phyloP scores from a whole-genome alignment of 768 basidiomycete species.

The Daedaleopsis sinensis region DNA sequence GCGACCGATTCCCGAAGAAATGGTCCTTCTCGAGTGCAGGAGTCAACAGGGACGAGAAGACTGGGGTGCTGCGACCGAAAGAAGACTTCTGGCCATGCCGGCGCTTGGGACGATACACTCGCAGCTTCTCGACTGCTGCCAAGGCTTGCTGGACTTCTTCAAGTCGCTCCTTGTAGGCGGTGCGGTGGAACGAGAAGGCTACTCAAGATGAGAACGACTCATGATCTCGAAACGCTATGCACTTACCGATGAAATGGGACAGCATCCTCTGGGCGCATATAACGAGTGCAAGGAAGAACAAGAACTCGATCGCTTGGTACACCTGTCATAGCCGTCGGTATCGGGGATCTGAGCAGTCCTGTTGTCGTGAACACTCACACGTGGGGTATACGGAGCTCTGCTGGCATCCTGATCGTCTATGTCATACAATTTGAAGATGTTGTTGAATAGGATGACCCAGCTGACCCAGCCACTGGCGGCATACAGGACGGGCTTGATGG shows the following conservation, averaged over 20 bases:
- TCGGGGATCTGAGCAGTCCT: conserved; percentile 5
- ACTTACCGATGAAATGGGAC: conserved; percentile 60
- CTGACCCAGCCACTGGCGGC: conserved; percentile 70
- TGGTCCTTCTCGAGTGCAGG: conserved; percentile 48
- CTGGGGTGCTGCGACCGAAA: conserved; percentile 45
- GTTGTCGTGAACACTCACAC: conserved; percentile 41
- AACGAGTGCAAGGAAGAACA: conserved; percentile 76
- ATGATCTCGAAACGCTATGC: background rate
- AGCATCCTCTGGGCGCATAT: conserved; percentile 67
- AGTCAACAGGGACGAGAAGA: conserved; percentile 37
- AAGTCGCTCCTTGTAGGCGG: conserved; percentile 74
- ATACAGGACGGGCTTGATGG: conserved; percentile 72
- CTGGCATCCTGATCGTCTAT: conserved; percentile 41
- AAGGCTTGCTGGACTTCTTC: conserved; percentile 57
- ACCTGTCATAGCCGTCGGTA: too few species aligned
- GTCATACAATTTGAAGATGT: conserved; percentile 64
- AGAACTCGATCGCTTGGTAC: conserved; percentile 66
- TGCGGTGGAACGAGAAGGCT: conserved; percentile 79
- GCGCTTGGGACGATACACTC: conserved; percentile 61
- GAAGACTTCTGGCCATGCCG: conserved; percentile 30
- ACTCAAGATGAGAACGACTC: background rate
- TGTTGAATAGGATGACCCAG: conserved; percentile 74
- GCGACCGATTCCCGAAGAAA: conserved; percentile 36
- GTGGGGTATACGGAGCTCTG: conserved; percentile 60
- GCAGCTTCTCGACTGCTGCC: conserved; percentile 64